Base-by-base conservation (phyloP, 2,329 filamentous ascomycete genomes). In the Chalaropsis thielavioides region DNA sequence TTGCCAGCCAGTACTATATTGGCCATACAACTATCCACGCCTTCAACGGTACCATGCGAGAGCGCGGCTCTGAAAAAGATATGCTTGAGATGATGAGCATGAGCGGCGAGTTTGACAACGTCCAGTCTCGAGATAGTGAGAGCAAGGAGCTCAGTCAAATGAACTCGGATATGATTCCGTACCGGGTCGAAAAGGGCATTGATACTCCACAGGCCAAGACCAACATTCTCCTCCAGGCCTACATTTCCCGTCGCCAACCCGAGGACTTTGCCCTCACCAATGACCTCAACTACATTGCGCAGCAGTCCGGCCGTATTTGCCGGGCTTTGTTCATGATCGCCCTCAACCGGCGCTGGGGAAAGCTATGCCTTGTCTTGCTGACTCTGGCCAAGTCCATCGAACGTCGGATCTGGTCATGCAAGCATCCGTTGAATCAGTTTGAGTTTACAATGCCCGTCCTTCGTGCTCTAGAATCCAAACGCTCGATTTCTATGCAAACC, bases 81-180 rank as follows among this genome's bases (percentile, higher is more conserved):
- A 87, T 96, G 59, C 78, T 99, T 64, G 89, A 88, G 72, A 97
- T 99, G 91, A 91, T 99, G 72, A 92, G 90, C 70, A 91, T 94
- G 88, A 96, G 92, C 73, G 91, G 92, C 69, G 94, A 99, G 74
- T 99, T 99, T 70, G 91, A 97, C 76, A 96, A 99, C 69, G 89
- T 99, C 51, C 92, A 96, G 72, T 91, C 89, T 4, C 81, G 95
- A 68, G 94, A 99, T 64, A 94, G 78, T 62, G 95, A 99, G 75
- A 86, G 88, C 65, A 89, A 92, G 70, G 95, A 99, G 73, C 79
- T 99, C n/a, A 81, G 81, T 19, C 80, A 83, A 24, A 80, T 99
- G 63, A 84, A 83, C 68, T 79, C 89, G 0, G 84, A 91, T 41
- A 79, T 82, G 17, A 56, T 67, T 46, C 60, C 17, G 15, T 63